Base-by-base conservation (phyloP, 148 eudicot species). In the Drosera capensis region DNA sequence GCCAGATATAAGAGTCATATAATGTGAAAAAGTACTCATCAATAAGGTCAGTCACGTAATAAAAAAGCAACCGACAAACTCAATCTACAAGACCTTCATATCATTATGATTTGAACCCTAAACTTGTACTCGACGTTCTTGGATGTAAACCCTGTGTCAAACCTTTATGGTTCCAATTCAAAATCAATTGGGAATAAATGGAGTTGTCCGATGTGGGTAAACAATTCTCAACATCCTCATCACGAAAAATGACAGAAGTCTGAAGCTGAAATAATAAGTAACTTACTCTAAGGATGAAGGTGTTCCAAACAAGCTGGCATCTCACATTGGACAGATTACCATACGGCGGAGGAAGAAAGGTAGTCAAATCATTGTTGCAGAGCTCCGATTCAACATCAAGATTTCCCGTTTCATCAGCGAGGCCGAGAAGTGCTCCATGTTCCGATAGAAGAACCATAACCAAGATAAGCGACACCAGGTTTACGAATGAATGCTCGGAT, bases 341-440 rank as follows among this genome's bases (percentile, higher is more conserved):
- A 56, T 84, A 90, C 0, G 97, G 95, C 20, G 75, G 77, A 49
- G 99, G 99, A 49, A 90, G 80, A 66, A 84, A 75, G 15, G 43
- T 43, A 20, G 66, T 78, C 50, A 90, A 68, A 67, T 84, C 76
- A 24, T 54, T 39, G 68, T 62, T 73, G 64, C 96, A 88, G 22
- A 78, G 73, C 43, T 43, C 56, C 18, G 64, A 40, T 31, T 47
- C 54, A 23, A 26, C 17, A 4, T 54, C 55, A 1, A 24, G 35
- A 34, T 19, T 39, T 25, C 29, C 53, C 16, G 15, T 63, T 14
- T 18, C 45, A 29, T 3, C 48, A 46, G 19, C 69, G 48, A 40
- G 58, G 21, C 21, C 28, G 3, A 52, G 64, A 14, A 51, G 19
- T 42, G 16, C n/a, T 28, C 4, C 55, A 18, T 21, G 20, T 51